phyloP scores from a whole-genome alignment of 352 stramenopile genomes.

The Peronospora belbahrii region DNA sequence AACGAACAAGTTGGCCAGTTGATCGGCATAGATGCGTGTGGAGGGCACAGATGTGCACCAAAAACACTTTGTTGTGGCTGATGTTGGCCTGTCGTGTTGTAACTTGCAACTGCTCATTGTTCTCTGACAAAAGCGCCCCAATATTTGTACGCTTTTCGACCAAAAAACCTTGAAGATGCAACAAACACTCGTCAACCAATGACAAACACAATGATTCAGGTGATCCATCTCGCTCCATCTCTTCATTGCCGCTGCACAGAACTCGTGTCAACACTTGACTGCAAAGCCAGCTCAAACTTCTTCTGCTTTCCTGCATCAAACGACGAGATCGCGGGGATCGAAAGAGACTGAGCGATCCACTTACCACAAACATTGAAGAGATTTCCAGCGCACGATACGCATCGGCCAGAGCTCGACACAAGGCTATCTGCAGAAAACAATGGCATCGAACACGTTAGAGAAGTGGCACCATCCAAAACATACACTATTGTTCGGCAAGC shows the following conservation, averaged over 20 bases:
- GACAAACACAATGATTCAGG: neutral
- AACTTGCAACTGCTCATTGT: slow-evolving; percentile 1
- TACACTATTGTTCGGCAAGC: neutral
- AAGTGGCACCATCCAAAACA: neutral
- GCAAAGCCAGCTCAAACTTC: slow-evolving; percentile 21
- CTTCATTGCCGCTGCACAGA: neutral
- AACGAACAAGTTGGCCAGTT: slow-evolving; percentile 12
- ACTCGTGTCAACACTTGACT: slow-evolving; percentile 20
- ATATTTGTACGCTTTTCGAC: slow-evolving; percentile 11
- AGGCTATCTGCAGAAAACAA: slow-evolving; percentile 7
- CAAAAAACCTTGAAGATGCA: slow-evolving; percentile 15
- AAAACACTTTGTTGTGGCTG: slow-evolving; percentile 35
- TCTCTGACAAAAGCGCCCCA: slow-evolving; percentile 6
- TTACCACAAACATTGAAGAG: slow-evolving; percentile 15
- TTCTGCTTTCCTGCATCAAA: slow-evolving; percentile 15
- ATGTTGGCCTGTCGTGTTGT: slow-evolving; percentile 1
- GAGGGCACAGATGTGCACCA: slow-evolving; percentile 36
- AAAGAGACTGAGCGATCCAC: slow-evolving; percentile 23
- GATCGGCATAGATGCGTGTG: slow-evolving; percentile 29
- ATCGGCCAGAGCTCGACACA: slow-evolving; percentile 20
- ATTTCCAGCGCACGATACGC: slow-evolving; percentile 15
- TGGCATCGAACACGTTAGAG: neutral
- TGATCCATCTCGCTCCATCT: neutral
- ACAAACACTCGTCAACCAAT: slow-evolving; percentile 24
- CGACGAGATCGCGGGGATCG: slow-evolving; percentile 20